Evolutionary conservation across 805 yeast species (phyloP).

Genomic region (Wickerhamiella azymoides): DNA sequence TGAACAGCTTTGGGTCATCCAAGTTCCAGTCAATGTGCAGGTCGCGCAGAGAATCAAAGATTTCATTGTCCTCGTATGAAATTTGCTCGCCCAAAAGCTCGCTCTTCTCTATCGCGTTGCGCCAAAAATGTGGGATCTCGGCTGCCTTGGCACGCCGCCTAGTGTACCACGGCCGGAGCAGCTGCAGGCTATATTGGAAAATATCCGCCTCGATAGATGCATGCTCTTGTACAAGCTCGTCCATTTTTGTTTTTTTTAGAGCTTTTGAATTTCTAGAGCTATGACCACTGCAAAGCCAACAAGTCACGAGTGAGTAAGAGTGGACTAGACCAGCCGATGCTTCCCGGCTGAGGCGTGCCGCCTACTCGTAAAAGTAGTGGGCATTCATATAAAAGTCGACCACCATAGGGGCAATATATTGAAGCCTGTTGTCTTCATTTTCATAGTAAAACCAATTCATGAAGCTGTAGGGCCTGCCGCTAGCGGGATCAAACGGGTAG

Average conservation of each 20-base stretch:
- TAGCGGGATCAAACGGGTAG: not conserved
- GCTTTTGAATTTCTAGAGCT: no score
- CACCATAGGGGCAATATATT: not conserved
- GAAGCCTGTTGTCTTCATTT: not conserved
- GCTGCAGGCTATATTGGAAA: conserved; percentile 16
- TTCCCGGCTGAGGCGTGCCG: no score
- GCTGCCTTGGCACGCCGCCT: conserved; percentile 40
- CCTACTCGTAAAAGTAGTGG: not conserved
- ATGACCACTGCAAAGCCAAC: no score
- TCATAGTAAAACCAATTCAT: not conserved
- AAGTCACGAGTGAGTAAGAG: no score
- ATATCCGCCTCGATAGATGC: conserved; percentile 13
- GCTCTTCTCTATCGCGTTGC: conserved; percentile 64
- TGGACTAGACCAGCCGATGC: no score
- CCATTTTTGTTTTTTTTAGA: not conserved
- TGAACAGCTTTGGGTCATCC: conserved; percentile 40
- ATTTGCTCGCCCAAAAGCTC: conserved; percentile 68
- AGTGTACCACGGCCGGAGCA: conserved; percentile 44
- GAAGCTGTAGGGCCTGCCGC: not conserved
- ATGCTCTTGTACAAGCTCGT: conserved; percentile 13
- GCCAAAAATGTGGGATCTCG: conserved; percentile 71
- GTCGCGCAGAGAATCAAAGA: conserved; percentile 51
- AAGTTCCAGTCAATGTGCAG: conserved; percentile 38
- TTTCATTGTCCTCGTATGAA: conserved; percentile 61
- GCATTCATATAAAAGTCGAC: not conserved